phyloP scores from a whole-genome alignment of 192 early-diverging fungal species.

The Jimgerdemannia lactiflua region DNA sequence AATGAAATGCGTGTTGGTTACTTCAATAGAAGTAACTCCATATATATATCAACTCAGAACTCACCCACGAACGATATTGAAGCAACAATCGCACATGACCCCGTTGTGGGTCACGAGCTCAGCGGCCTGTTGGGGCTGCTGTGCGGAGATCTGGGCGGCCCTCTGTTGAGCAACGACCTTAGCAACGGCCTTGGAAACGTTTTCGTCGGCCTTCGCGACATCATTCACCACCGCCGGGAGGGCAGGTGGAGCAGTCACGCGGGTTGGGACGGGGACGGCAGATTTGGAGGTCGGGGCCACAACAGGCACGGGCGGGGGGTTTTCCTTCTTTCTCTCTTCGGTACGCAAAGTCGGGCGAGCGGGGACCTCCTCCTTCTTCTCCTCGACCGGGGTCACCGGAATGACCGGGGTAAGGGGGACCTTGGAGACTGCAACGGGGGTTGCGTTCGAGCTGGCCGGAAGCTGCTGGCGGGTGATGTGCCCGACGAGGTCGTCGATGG shows the following conservation, averaged over 20 bases:
- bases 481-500: not conserved
- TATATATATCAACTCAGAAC: not conserved
- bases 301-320: not conserved
- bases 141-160: not conserved
- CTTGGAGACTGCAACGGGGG: no score
- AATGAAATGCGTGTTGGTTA: not conserved
- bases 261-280: not conserved
- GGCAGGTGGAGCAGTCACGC: not conserved
- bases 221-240: not conserved
- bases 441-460: no score
- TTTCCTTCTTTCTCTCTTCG: not conserved
- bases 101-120: conserved; percentile 24
- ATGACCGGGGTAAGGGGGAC: not conserved
- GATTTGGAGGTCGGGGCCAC: not conserved
- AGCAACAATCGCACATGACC: conserved; percentile 56
- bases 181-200: not conserved
- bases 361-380: conserved; percentile 1
- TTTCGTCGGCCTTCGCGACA: not conserved
- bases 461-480: not conserved
- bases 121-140: not conserved
- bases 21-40: no score
- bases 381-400: not conserved
- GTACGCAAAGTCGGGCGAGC: not conserved
- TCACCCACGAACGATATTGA: conserved; percentile 33
- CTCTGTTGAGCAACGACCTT: not conserved